These are phyloP conservation scores for Aegle marmelos DNA, from an alignment of 345 rosid genomes.

Conservation along the genomic window DNA sequence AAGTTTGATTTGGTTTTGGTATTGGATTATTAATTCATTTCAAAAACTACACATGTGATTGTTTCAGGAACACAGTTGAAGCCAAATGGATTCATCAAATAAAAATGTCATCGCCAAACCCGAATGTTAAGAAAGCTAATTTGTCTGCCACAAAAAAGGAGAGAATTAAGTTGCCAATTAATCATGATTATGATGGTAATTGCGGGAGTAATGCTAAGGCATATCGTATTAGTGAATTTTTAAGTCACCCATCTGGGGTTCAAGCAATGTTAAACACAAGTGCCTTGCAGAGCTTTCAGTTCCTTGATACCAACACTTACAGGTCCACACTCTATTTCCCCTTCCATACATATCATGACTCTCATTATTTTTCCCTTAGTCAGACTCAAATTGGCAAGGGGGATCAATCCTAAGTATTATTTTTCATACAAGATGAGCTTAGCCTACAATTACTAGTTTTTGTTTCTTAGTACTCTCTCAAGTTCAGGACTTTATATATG, in stretches of 20 bases:
- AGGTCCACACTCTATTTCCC: conserved; percentile 35
- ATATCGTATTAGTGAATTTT: conserved; percentile 51
- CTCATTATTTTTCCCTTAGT: too few relatives aligned
- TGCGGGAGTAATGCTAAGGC: conserved; percentile 19
- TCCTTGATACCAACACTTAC: conserved; percentile 53
- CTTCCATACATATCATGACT: background rate
- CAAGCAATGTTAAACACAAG: conserved; percentile 64
- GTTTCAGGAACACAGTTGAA: conserved; percentile 17
- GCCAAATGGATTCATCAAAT: background rate
- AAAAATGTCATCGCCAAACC: conserved; percentile 11
- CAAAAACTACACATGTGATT: background rate
- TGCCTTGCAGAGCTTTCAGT: conserved; percentile 54
- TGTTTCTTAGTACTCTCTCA: background rate
- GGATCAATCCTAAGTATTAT: too few relatives aligned
- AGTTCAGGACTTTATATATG: background rate
- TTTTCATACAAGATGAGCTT: background rate
- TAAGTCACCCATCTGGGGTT: conserved; percentile 68
- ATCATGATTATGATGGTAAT: conserved; percentile 15
- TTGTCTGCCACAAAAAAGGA: conserved; percentile 59
- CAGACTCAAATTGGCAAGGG: too few relatives aligned
- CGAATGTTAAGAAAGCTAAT: conserved; percentile 53
- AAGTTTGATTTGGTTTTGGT: too few relatives aligned
- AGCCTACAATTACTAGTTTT: background rate
- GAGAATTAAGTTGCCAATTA: conserved; percentile 46
- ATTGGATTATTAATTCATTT: too few relatives aligned